phyloP scores from a whole-genome alignment of 1,139 yeast genomes.

The Lodderomyces jiufengensis region DNA sequence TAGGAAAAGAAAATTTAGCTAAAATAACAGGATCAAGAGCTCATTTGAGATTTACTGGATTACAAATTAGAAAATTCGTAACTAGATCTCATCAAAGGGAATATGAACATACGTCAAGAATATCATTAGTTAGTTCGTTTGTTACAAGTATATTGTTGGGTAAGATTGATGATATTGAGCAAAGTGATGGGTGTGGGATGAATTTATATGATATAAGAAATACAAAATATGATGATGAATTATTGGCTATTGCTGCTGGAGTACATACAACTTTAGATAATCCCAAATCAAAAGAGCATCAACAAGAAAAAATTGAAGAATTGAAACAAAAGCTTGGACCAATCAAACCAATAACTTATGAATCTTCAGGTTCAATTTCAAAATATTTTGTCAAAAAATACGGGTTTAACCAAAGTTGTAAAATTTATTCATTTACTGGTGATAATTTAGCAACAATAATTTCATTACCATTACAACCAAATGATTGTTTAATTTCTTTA shows the following conservation, averaged over 20 bases:
- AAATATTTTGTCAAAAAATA: conserved; percentile 60
- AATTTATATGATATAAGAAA: conserved; percentile 68
- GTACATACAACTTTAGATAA: conserved; percentile 32
- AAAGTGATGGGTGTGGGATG: conserved; percentile 92
- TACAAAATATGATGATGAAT: conserved; percentile 49
- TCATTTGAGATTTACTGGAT: conserved; percentile 86
- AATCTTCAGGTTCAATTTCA: conserved; percentile 44
- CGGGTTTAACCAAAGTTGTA: conserved; percentile 54
- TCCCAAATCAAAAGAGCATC: conserved; percentile 11
- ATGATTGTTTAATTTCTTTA: conserved; percentile 75
- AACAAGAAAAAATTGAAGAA: conserved; percentile 28
- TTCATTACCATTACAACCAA: conserved; percentile 70
- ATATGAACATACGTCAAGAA: conserved; percentile 56
- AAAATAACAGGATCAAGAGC: conserved; percentile 79
- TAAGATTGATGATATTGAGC: conserved; percentile 60
- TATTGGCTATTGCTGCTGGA: conserved; percentile 52
- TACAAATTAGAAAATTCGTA: conserved; percentile 77
- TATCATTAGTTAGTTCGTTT: conserved; percentile 77
- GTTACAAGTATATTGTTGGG: conserved; percentile 72
- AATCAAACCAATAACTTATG: conserved; percentile 45
- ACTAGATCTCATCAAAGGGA: conserved; percentile 46
- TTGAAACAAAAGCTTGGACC: conserved; percentile 49
- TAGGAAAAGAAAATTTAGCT: conserved; percentile 60
- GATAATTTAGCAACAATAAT: conserved; percentile 88
- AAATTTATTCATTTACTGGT: conserved; percentile 74